Evolutionary conservation across 2,329 filamentous ascomycete species (phyloP).

Genomic region (Acrocalymma vagum): DNA sequence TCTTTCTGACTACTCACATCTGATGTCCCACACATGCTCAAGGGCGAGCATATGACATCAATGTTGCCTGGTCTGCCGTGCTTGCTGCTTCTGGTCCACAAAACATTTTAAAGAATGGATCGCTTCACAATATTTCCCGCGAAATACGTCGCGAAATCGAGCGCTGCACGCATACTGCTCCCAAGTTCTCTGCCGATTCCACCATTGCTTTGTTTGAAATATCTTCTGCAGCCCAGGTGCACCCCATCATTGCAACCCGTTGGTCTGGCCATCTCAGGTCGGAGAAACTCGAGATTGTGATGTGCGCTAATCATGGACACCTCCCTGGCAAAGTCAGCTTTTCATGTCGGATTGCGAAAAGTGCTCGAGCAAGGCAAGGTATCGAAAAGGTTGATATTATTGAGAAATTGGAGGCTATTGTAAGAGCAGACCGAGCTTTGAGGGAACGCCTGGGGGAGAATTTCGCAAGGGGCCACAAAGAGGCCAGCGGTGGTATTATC

Average conservation of each 20-base stretch:
- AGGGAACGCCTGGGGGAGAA: constrained; percentile 65
- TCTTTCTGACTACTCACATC: no score
- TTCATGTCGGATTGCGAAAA: constrained; percentile 68
- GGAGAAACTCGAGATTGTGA: constrained; percentile 67
- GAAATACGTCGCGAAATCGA: constrained; percentile 71
- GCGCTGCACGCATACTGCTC: constrained; percentile 67
- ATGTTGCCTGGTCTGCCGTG: constrained; percentile 68
- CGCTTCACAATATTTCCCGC: constrained; percentile 62
- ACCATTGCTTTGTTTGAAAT: constrained; percentile 71
- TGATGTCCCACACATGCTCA: no score
- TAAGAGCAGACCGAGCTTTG: constrained; percentile 46
- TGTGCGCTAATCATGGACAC: constrained; percentile 74
- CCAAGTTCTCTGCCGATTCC: constrained; percentile 70
- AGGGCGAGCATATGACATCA: constrained; percentile 69
- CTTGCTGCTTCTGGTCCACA: constrained; percentile 59
- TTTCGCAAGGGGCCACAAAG: constrained; percentile 73
- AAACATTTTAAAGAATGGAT: constrained; percentile 59
- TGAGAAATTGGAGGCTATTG: constrained; percentile 62
- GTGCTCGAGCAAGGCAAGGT: constrained; percentile 59
- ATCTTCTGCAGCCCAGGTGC: constrained; percentile 67
- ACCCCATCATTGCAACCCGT: constrained; percentile 72
- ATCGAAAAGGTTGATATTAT: constrained; percentile 69
- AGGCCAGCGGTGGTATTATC: constrained; percentile 73
- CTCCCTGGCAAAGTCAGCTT: constrained; percentile 71
- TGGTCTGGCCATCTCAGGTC: constrained; percentile 71